Conservation (phyloP, 768 basidiomycete genomes). For the Termitomyces bulborhizus region DNA sequence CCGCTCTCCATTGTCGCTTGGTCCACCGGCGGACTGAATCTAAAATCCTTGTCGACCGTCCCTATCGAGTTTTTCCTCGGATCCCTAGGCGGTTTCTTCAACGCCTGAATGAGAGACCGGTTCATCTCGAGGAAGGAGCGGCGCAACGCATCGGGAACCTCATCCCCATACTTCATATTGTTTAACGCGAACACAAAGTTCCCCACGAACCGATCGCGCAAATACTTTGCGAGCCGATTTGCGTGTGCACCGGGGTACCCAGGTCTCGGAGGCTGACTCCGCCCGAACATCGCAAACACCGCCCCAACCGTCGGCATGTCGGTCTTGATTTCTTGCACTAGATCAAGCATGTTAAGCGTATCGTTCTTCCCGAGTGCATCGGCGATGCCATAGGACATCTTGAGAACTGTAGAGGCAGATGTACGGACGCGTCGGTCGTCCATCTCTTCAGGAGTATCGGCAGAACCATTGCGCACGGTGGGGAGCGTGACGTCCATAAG, state of each 20-base stretch:
- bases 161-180: conserved; percentile 35
- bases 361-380: conserved; percentile 82
- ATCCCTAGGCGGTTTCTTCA: neutral
- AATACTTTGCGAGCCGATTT: conserved; percentile 72
- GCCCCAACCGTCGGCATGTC: conserved; percentile 69
- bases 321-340: conserved; percentile 74
- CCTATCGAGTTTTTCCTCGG: conserved; percentile 68
- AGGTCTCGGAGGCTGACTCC: conserved; percentile 42
- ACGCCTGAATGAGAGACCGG: conserved; percentile 46
- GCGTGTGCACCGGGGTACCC: conserved; percentile 42
- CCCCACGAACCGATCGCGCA: conserved; percentile 73
- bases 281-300: conserved; percentile 95
- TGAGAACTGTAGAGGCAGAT: conserved; percentile 80
- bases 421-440: conserved; percentile 91
- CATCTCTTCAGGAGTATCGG: conserved; percentile 74
- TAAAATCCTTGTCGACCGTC: conserved; percentile 36
- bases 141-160: conserved; percentile 70
- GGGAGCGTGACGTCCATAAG: conserved; percentile 94
- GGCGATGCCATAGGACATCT: conserved; percentile 94
- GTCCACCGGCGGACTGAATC: conserved; percentile 28
- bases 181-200: conserved; percentile 55
- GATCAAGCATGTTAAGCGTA: conserved; percentile 83
- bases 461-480: conserved; percentile 36
- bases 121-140: conserved; percentile 87
- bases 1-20: conserved; percentile 58